phyloP scores from a whole-genome alignment of 257 asterid species.

The Petunia axillaris region DNA sequence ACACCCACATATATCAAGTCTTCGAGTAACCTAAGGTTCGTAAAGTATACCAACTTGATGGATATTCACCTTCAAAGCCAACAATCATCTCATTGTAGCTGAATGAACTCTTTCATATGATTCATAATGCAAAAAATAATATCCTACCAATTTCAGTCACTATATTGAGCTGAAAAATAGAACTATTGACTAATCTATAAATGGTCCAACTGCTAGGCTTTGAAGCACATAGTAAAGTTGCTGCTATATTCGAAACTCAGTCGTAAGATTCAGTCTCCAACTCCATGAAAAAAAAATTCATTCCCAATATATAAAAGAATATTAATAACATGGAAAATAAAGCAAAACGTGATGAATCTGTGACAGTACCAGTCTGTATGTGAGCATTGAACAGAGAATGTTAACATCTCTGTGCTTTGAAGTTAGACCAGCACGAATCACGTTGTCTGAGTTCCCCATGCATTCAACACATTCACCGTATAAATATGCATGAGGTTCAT shows the following conservation, averaged over 20 bases:
- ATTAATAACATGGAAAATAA: background rate
- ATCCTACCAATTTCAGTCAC: background rate
- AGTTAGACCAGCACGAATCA: slow-evolving; percentile 97
- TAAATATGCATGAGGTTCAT: slow-evolving; percentile 92
- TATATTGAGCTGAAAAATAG: background rate
- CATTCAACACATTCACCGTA: slow-evolving; percentile 91
- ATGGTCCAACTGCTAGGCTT: background rate
- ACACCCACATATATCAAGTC: background rate
- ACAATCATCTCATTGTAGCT: background rate
- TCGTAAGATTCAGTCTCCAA: background rate
- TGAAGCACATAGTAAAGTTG: background rate
- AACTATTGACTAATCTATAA: background rate
- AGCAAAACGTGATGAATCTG: background rate
- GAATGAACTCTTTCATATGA: background rate
- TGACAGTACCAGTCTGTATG: slow-evolving; percentile 80
- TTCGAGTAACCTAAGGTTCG: background rate
- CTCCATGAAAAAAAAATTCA: background rate
- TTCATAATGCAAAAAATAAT: background rate
- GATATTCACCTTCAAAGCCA: background rate
- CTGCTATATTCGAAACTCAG: background rate
- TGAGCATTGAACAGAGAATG: slow-evolving; percentile 94
- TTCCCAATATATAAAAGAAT: background rate
- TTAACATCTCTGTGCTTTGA: slow-evolving; percentile 80
- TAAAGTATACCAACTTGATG: background rate
- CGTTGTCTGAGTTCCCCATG: slow-evolving; percentile 98